Conservation (phyloP, 495 filamentous ascomycete genomes). For the Talaromyces wortmannii region DNA sequence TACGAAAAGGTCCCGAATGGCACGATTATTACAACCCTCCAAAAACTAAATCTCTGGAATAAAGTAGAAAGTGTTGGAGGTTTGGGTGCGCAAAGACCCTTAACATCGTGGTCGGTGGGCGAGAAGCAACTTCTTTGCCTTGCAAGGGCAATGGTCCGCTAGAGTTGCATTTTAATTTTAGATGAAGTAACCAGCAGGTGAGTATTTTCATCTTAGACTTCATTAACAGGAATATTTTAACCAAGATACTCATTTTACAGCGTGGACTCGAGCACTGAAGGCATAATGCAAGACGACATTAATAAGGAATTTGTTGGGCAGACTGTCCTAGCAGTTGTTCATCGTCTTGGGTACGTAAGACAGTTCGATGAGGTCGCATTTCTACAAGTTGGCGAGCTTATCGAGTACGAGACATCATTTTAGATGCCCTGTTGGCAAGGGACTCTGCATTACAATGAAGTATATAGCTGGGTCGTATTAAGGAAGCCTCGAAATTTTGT, state of each 20-base stretch:
- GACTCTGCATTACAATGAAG: not conserved
- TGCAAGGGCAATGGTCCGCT: slow-evolving; percentile 43
- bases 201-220: not conserved
- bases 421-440: slow-evolving; percentile 14
- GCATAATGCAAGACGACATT: slow-evolving; percentile 50
- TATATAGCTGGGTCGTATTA: not conserved
- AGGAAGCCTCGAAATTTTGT: not conserved
- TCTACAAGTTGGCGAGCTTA: slow-evolving; percentile 35
- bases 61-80: slow-evolving; percentile 30
- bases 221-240: not conserved
- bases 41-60: slow-evolving; percentile 30
- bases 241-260: too few species aligned
- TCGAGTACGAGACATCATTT: slow-evolving; percentile 37
- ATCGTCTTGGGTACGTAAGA: slow-evolving; percentile 49
- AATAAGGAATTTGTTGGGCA: slow-evolving; percentile 47
- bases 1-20: slow-evolving; percentile 11
- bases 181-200: slow-evolving; percentile 40
- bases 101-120: slow-evolving; percentile 39
- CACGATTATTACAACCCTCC: slow-evolving; percentile 32
- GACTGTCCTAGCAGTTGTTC: slow-evolving; percentile 56
- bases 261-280: slow-evolving; percentile 49
- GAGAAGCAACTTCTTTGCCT: slow-evolving; percentile 54
- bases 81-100: slow-evolving; percentile 29
- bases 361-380: slow-evolving; percentile 46
- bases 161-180: slow-evolving; percentile 26